phyloP scores from a whole-genome alignment of 2,329 filamentous ascomycete species.

The Penicillium capsulatum region DNA sequence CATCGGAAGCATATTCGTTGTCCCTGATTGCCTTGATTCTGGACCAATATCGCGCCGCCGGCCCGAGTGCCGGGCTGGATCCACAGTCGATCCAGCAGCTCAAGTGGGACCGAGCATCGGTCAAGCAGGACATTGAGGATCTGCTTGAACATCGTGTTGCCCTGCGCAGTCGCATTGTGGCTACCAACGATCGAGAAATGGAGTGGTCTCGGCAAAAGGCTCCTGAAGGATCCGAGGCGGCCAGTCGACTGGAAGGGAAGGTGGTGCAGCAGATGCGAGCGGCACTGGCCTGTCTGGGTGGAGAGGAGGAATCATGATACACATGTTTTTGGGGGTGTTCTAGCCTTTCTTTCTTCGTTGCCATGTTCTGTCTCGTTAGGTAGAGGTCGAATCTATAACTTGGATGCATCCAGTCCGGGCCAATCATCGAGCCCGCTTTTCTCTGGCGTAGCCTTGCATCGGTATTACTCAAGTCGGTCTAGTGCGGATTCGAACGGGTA shows the following conservation, averaged over 20 bases:
- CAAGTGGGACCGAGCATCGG: slow-evolving; percentile 66
- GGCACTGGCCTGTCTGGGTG: slow-evolving; percentile 42
- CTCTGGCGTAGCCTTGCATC: too few relatives aligned
- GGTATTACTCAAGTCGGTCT: too few relatives aligned
- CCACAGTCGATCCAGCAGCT: slow-evolving; percentile 64
- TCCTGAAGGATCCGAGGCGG: slow-evolving; percentile 43
- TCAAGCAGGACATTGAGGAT: slow-evolving; percentile 79
- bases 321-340: slow-evolving; percentile 15
- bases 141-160: slow-evolving; percentile 67
- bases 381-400: too few relatives aligned
- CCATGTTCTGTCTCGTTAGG: slow-evolving; percentile 4
- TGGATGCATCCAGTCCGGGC: too few relatives aligned
- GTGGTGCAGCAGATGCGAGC: slow-evolving; percentile 65
- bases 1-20: slow-evolving; percentile 74
- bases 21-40: slow-evolving; percentile 72
- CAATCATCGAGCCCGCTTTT: too few relatives aligned
- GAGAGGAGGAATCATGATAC: slow-evolving; percentile 33
- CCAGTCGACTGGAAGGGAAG: slow-evolving; percentile 70
- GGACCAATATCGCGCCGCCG: slow-evolving; percentile 58
- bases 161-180: slow-evolving; percentile 68
- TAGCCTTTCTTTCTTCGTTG: slow-evolving; percentile 13
- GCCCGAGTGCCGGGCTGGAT: slow-evolving; percentile 58
- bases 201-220: slow-evolving; percentile 52
- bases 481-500: too few relatives aligned
- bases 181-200: slow-evolving; percentile 67